phyloP scores from a whole-genome alignment of 139 green algal genomes.

The Closterium sp. region DNA sequence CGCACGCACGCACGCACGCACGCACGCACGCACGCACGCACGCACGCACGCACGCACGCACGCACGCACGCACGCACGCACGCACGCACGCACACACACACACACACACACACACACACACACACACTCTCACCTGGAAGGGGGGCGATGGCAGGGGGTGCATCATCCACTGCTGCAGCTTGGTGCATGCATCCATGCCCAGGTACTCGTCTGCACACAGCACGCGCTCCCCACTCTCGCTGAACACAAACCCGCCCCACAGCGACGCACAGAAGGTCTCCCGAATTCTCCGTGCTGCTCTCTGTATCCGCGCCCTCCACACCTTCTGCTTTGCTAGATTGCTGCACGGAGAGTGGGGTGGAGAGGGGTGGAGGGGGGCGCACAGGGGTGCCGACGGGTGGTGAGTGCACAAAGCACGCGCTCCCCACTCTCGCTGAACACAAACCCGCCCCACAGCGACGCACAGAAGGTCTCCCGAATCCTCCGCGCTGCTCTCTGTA shows the following conservation, averaged over 20 bases:
- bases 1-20: not conserved
- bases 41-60: not conserved
- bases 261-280: conserved; percentile 9
- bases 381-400: no score
- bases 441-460: conserved; percentile 12
- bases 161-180: not conserved
- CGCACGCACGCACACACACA: no score
- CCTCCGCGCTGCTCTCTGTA: not conserved
- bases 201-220: not conserved
- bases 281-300: not conserved
- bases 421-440: not conserved
- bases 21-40: not conserved
- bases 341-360: not conserved
- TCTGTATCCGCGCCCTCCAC: not conserved
- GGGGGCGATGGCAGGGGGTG: not conserved
- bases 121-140: not conserved
- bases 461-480: not conserved
- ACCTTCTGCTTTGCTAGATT: not conserved
- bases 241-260: conserved; percentile 5
- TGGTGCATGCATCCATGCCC: not conserved
- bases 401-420: not conserved
- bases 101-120: not conserved
- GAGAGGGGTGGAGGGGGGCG: no score
- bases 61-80: no score
- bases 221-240: not conserved